Evolutionary conservation across 495 filamentous ascomycete genomes (phyloP), one percentile per base, ranked within the genome.

Genomic region (Aspergillus wentii): DNA sequence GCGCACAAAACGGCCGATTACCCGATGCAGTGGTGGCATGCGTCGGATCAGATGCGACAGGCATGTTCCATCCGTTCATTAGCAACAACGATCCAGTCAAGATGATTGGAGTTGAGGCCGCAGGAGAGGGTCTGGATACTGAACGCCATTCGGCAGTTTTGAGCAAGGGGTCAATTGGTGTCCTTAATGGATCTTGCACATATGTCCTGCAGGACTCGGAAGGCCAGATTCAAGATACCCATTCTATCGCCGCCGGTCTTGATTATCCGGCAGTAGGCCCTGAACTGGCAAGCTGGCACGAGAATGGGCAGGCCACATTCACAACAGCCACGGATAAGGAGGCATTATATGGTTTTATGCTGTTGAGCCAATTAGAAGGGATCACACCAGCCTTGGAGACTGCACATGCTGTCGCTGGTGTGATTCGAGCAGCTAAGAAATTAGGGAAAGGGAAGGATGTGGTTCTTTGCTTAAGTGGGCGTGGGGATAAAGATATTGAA

Each of bases 401-500:
- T 5, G 78, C 85, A 1, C 88, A 95, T 66, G 88, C 86, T 6
- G 78, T 94, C 41, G 92, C 70, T 48, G 87, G 86, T 5, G 86
- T 83, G 15, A 54, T 94, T 26, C 78, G 91, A 58, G 60, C 94
- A 30, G 88, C 88, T 16, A 90, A 85, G 75, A 80, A 76, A 40
- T 84, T 94, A 85, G 63, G 71, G 25, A 77, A 80, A 64, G 87
- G 76, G n/a, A 61, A 92, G 60, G 82, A 94, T 59, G 61, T 95
- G 11, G 88, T 95, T 15, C 82, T 95, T 35, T 91, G 86, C 60
- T 49, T 95, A 21, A 84, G 78, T 57, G 88, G 88, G 4, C 71
- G 88, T 40, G 88, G 88, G 13, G 88, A 95, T 52, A 95, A 95
- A 71, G 88, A 95, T 61, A 87, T 95, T 40, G 86, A 94, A 75